Conservation (phyloP, 805 yeast genomes). For the Kodamaea restingae region DNA sequence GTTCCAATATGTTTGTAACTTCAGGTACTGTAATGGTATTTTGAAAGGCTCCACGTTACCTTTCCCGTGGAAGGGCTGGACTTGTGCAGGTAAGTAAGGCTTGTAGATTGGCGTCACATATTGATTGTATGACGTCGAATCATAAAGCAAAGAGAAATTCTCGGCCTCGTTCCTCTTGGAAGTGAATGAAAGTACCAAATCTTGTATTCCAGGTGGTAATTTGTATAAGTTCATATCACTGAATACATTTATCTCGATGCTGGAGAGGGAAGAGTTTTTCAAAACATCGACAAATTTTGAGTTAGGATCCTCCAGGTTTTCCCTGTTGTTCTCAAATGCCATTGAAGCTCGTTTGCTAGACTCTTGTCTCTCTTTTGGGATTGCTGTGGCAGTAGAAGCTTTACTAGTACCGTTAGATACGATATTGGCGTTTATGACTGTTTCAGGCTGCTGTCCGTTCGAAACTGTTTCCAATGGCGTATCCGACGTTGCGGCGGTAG, state of each 20-base stretch:
- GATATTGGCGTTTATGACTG: neutral
- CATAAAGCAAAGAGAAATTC: slow-evolving; percentile 22
- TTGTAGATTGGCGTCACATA: slow-evolving; percentile 28
- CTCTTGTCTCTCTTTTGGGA: neutral
- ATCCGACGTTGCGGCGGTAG: slow-evolving; percentile 9
- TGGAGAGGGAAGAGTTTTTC: slow-evolving; percentile 27
- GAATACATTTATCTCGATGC: slow-evolving; percentile 31
- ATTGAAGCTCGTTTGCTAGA: neutral
- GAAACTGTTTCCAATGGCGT: slow-evolving; percentile 3
- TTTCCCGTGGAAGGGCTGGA: slow-evolving; percentile 11
- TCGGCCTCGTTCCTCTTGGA: slow-evolving; percentile 27
- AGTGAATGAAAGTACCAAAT: slow-evolving; percentile 35
- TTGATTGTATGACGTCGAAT: slow-evolving; percentile 20
- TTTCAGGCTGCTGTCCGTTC: too few relatives aligned
- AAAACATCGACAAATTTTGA: slow-evolving; percentile 24
- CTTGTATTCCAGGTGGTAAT: slow-evolving; percentile 42
- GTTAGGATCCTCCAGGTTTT: slow-evolving; percentile 3
- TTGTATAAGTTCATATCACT: slow-evolving; percentile 31
- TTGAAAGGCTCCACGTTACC: slow-evolving; percentile 14
- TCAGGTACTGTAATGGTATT: slow-evolving; percentile 33
- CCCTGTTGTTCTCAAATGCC: slow-evolving; percentile 2
- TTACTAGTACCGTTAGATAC: slow-evolving; percentile 3
- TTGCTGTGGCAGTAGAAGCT: slow-evolving; percentile 3
- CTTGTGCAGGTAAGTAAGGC: slow-evolving; percentile 30
- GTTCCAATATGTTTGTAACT: slow-evolving; percentile 40